Evolutionary conservation across 306 rosid species (phyloP), one percentile per base, ranked within the genome.

Genomic region (Cucurbita moschata): DNA sequence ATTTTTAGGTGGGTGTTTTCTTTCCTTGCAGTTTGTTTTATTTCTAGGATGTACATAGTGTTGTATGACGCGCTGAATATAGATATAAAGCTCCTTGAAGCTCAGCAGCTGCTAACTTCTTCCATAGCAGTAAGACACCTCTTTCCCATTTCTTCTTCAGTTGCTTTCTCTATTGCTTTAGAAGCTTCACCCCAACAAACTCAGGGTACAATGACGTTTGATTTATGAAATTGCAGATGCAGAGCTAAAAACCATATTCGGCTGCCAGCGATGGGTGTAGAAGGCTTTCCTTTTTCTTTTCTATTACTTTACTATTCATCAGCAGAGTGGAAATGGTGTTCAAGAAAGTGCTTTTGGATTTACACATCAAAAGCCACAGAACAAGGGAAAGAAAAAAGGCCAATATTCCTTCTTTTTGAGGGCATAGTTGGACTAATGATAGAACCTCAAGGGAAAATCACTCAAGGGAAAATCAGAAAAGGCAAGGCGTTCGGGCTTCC

Each of bases 11-110:
- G 23, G n/a, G 57, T 50, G 44, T 38, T 76, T 71, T 55, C 46
- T 79, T 70, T 77, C 10, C 44, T 77, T 71, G 80, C 74, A 67
- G 59, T 76, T 78, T 49, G 30, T 37, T 68, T 77, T 73, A 64
- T 73, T 59, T 10, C 38, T 84, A 83, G 80, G 80, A 74, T 82
- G 77, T 72, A 70, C 44, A 77, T 35, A 75, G 42, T 39, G 42
- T 30, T 74, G 49, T 65, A 38, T 42, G 51, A 18, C 66, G 52
- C 23, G 50, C 64, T 77, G 75, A 67, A 44, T 46, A 73, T 52
- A 77, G 61, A 46, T 72, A 30, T 74, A 66, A 79, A 47, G 75
- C 72, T 78, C 70, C 54, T 12, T 35, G 64, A 76, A 35, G 60
- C 74, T 50, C 59, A 9, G 14, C 21, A 51, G 15, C 60, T 47